A percentile compares a stretch with the other conserved stretches of the same genome.
Evolutionary conservation across 2,329 filamentous ascomycete species (phyloP).

Genomic region (Penicillium sp.): DNA sequence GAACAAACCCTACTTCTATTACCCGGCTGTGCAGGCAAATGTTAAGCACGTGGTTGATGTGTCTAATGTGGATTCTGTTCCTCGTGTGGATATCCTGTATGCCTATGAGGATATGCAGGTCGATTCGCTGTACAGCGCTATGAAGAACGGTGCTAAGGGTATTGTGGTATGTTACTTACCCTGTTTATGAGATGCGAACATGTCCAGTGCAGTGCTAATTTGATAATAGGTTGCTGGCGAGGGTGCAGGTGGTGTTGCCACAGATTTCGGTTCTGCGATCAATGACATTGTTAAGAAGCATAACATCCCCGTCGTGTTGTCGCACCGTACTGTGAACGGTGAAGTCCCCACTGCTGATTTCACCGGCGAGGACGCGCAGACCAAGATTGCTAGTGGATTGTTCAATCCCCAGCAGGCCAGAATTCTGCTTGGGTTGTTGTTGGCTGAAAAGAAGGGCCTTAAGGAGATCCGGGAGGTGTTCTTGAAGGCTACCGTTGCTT

Average conservation of each 20-base stretch:
- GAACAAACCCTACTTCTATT: conserved; percentile 54
- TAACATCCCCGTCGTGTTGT: conserved; percentile 18
- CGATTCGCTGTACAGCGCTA: conserved; percentile 17
- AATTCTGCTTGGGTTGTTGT: conserved; percentile 7
- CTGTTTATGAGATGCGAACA: too few species aligned
- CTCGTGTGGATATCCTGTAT: conserved; percentile 23
- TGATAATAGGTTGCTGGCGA: conserved; percentile 17
- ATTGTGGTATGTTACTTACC: conserved; percentile 17
- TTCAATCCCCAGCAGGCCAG: conserved; percentile 11
- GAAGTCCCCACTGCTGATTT: conserved; percentile 18
- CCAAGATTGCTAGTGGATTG: conserved; percentile 18
- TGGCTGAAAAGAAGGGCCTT: conserved; percentile 8
- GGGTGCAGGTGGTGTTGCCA: conserved; percentile 19
- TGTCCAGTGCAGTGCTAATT: neutral
- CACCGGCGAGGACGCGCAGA: conserved; percentile 6
- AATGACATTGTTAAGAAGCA: conserved; percentile 12
- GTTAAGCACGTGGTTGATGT: conserved; percentile 30
- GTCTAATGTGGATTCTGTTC: conserved; percentile 14
- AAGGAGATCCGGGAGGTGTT: conserved; percentile 8
- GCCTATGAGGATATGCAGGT: conserved; percentile 23
- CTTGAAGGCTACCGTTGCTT: conserved; percentile 7
- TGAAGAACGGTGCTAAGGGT: conserved; percentile 21
- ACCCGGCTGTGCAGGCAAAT: conserved; percentile 43
- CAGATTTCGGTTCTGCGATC: conserved; percentile 12
- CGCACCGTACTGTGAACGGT: conserved; percentile 21